Conservation (phyloP, 164 flowering plant species). For the Aristolochia fimbriata region DNA sequence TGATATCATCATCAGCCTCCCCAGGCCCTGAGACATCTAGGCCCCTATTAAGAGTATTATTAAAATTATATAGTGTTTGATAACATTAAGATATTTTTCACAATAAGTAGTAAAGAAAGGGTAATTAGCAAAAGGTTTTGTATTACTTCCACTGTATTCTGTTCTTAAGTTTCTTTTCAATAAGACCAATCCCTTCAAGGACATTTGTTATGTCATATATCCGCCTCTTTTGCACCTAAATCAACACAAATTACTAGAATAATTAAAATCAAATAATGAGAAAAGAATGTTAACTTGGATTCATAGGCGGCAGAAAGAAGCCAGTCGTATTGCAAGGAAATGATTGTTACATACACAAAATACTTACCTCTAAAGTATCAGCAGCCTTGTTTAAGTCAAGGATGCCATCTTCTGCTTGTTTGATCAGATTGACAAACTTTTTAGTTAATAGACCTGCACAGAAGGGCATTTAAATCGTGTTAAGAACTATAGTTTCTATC, state of each 20-base stretch:
- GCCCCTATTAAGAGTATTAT: constrained; percentile 36
- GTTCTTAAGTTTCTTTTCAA: constrained; percentile 92
- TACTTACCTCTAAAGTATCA: constrained; percentile 55
- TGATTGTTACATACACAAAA: background rate
- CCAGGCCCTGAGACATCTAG: constrained; percentile 60
- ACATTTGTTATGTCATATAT: constrained; percentile 98
- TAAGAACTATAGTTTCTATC: background rate
- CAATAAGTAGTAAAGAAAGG: too few species aligned
- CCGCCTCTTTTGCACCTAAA: constrained; percentile 90
- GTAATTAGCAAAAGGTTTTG: background rate
- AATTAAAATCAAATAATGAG: background rate
- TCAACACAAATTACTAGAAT: constrained; percentile 5
- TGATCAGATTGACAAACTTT: constrained; percentile 69
- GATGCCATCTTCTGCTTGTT: constrained; percentile 73
- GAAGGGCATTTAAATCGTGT: background rate
- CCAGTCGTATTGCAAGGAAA: background rate
- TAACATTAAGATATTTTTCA: too few species aligned
- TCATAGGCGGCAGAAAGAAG: background rate
- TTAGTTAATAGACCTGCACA: constrained; percentile 76
- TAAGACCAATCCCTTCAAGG: constrained; percentile 92
- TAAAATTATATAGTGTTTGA: background rate
- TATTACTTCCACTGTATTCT: constrained; percentile 91
- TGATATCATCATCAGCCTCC: constrained; percentile 37
- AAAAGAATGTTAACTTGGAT: background rate
- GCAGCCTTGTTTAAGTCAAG: constrained; percentile 89